Conservation (phyloP, 495 filamentous ascomycete species). For the Penicillium roqueforti region DNA sequence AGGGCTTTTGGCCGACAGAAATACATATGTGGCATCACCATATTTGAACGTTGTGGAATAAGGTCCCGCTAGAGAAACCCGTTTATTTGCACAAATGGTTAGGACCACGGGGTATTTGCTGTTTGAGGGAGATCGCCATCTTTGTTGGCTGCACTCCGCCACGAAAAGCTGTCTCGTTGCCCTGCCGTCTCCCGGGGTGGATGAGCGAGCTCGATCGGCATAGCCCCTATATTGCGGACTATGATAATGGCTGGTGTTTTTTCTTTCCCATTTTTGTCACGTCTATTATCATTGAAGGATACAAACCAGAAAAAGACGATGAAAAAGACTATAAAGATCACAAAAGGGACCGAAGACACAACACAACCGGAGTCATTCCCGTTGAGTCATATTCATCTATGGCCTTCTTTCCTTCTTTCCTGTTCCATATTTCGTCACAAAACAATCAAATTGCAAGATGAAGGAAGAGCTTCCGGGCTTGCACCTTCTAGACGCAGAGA, state of each 20-base stretch:
- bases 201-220: constrained; percentile 16
- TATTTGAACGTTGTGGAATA: constrained; percentile 10
- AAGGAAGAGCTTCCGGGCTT: neutral
- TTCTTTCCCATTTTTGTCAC: neutral
- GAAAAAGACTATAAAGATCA: neutral
- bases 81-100: neutral
- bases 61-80: constrained; percentile 1
- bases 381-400: too few species aligned
- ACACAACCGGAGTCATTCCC: too few species aligned
- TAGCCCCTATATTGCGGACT: neutral
- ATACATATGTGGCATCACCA: neutral
- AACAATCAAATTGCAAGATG: too few species aligned
- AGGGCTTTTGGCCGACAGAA: neutral
- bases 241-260: neutral
- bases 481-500: constrained; percentile 7
- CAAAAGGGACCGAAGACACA: too few species aligned
- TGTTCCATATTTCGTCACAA: too few species aligned
- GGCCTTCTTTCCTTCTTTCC: too few species aligned
- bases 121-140: neutral
- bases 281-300: neutral
- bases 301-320: neutral
- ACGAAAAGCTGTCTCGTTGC: neutral
- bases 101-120: neutral
- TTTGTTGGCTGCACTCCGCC: neutral
- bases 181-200: neutral